These are phyloP conservation scores for Aspergillus panamensis DNA, from an alignment of 495 filamentous ascomycete species.

Conservation along the genomic window DNA sequence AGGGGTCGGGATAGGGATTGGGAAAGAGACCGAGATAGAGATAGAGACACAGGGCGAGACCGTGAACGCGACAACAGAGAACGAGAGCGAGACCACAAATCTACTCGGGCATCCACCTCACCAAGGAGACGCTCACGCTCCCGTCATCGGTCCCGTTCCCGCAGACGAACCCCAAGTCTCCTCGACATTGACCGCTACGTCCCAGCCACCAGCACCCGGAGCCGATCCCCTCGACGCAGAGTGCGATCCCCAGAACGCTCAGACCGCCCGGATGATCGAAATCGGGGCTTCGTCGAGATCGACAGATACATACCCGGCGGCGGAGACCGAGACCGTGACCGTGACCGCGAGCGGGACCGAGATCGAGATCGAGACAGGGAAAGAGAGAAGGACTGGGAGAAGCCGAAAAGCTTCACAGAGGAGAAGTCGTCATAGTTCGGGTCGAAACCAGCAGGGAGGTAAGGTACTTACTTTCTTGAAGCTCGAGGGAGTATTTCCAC, in stretches of 20 bases:
- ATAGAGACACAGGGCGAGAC: conserved; percentile 20
- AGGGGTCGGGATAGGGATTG: conserved; percentile 12
- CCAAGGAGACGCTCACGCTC: conserved; percentile 31
- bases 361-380: conserved; percentile 28
- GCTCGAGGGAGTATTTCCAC: neutral
- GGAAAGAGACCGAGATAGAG: conserved; percentile 13
- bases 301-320: conserved; percentile 52
- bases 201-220: conserved; percentile 42
- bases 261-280: conserved; percentile 14
- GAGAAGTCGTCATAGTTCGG: neutral
- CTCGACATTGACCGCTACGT: conserved; percentile 52
- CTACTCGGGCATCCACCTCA: conserved; percentile 21
- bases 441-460: neutral
- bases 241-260: conserved; percentile 35
- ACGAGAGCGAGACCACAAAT: conserved; percentile 14
- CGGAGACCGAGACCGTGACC: conserved; percentile 24
- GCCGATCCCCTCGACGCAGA: conserved; percentile 44
- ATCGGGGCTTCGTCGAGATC: conserved; percentile 37
- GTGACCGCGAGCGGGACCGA: conserved; percentile 26
- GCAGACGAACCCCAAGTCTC: conserved; percentile 30
- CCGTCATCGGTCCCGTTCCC: conserved; percentile 32
- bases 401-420: neutral
- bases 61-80: conserved; percentile 15
- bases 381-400: neutral
- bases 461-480: neutral